phyloP scores from a whole-genome alignment of 2,329 filamentous ascomycete genomes.

The Byssochlamys sp. region DNA sequence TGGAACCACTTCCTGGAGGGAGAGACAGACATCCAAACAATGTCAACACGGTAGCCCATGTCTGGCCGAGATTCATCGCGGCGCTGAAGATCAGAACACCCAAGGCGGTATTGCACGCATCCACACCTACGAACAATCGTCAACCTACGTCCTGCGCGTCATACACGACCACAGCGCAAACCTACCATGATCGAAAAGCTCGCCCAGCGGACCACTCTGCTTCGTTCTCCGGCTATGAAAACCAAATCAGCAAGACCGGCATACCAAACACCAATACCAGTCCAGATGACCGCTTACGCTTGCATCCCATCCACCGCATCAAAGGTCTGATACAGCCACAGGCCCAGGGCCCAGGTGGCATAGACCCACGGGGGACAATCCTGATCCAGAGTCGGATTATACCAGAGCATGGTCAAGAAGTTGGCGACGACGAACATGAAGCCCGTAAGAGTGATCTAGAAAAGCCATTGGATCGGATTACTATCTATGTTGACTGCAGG shows the following conservation, averaged over 20 bases:
- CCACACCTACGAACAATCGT: slow-evolving; percentile 49
- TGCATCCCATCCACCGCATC: slow-evolving; percentile 93
- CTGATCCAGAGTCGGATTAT: slow-evolving; percentile 84
- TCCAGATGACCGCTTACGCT: slow-evolving; percentile 51
- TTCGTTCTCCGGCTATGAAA: slow-evolving; percentile 63
- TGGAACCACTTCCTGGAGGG: background rate
- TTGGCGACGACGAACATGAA: slow-evolving; percentile 86
- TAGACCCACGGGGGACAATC: slow-evolving; percentile 96
- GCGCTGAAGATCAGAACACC: slow-evolving; percentile 86
- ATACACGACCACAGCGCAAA: background rate
- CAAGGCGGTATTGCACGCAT: slow-evolving; percentile 90
- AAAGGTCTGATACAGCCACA: slow-evolving; percentile 97
- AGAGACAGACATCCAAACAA: slow-evolving; percentile 65
- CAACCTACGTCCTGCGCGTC: background rate
- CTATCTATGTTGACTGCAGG: background rate
- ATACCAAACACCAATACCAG: background rate
- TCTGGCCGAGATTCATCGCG: slow-evolving; percentile 84
- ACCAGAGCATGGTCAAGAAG: slow-evolving; percentile 86
- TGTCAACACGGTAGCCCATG: slow-evolving; percentile 74
- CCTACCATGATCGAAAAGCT: slow-evolving; percentile 87
- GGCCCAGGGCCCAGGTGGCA: slow-evolving; percentile 73
- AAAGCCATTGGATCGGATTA: background rate
- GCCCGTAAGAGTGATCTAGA: slow-evolving; percentile 72
- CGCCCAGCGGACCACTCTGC: slow-evolving; percentile 86
- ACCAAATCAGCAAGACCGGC: slow-evolving; percentile 6